Conservation (phyloP, 2,329 filamentous ascomycete species). For the Geosmithia morbida region DNA sequence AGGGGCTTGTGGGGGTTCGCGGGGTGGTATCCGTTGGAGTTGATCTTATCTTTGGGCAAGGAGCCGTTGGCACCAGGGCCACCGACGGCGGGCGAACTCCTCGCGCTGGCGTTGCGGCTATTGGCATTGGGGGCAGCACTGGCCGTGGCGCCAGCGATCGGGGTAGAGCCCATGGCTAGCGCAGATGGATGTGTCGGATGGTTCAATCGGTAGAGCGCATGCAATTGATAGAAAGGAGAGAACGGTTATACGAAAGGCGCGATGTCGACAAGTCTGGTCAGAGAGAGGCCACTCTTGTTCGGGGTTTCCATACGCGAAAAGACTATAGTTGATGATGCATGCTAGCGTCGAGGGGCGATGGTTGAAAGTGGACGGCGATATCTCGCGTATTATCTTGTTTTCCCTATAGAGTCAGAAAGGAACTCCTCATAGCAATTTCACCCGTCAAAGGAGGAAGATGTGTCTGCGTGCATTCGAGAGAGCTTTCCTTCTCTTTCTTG, state of each 20-base stretch:
- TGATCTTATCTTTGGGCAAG: constrained; percentile 33
- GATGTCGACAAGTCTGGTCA: neutral
- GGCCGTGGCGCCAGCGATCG: constrained; percentile 20
- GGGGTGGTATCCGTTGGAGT: constrained; percentile 38
- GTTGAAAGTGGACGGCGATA: neutral
- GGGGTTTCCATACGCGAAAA: neutral
- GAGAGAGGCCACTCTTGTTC: neutral
- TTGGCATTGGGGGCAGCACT: constrained; percentile 14
- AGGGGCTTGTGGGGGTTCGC: constrained; percentile 34
- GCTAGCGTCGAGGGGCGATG: neutral
- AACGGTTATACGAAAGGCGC: neutral
- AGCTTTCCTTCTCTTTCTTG: neutral
- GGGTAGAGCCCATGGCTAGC: constrained; percentile 23
- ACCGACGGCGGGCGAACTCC: constrained; percentile 34
- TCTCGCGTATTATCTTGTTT: neutral
- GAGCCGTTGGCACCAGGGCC: constrained; percentile 17
- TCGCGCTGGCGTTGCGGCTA: constrained; percentile 33
- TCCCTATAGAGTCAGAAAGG: neutral
- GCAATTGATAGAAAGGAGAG: neutral
- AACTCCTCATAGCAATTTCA: neutral
- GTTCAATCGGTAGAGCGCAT: neutral
- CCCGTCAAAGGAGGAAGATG: neutral
- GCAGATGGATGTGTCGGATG: constrained; percentile 1
- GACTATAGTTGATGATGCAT: neutral
- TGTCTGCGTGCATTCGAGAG: neutral